phyloP scores from a whole-genome alignment of 1,284 basidiomycete genomes.

The Gomphus bonarii region DNA sequence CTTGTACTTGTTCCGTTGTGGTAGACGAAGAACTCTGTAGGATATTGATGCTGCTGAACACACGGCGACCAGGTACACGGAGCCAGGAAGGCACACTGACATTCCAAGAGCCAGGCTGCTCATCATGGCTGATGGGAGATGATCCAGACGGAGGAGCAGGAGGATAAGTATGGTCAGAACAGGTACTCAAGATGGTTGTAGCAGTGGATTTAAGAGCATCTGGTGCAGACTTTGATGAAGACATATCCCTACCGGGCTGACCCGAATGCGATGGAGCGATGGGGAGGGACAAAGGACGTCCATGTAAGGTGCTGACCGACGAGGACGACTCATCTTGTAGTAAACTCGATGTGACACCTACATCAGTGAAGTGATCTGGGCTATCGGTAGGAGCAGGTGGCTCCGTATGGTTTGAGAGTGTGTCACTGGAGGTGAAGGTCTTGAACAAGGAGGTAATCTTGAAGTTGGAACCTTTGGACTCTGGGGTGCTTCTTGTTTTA shows the following conservation, averaged over 20 bases:
- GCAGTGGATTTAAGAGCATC: not conserved
- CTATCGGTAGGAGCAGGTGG: not conserved
- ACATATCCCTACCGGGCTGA: not conserved
- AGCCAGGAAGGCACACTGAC: constrained; percentile 67
- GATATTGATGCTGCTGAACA: constrained; percentile 24
- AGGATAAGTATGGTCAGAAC: constrained; percentile 59
- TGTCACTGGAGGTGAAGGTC: constrained; percentile 1
- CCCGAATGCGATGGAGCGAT: not conserved
- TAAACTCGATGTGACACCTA: not conserved
- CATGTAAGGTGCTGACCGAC: constrained; percentile 1
- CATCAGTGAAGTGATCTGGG: not conserved
- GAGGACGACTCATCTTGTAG: constrained; percentile 3
- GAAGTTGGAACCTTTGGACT: constrained; percentile 2
- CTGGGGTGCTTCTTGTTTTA: not conserved
- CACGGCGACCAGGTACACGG: constrained; percentile 41
- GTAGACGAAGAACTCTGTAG: constrained; percentile 12
- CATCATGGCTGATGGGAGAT: constrained; percentile 24
- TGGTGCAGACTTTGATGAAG: not conserved
- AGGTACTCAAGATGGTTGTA: not conserved
- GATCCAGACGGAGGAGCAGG: constrained; percentile 47
- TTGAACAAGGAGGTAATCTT: constrained; percentile 7
- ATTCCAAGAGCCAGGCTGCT: constrained; percentile 37
- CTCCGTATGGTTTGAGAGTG: not conserved
- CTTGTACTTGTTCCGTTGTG: constrained; percentile 6
- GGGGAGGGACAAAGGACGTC: not conserved